These are phyloP conservation scores for Alliaria petiolata DNA, from an alignment of 345 rosid species.

Conservation along the genomic window DNA sequence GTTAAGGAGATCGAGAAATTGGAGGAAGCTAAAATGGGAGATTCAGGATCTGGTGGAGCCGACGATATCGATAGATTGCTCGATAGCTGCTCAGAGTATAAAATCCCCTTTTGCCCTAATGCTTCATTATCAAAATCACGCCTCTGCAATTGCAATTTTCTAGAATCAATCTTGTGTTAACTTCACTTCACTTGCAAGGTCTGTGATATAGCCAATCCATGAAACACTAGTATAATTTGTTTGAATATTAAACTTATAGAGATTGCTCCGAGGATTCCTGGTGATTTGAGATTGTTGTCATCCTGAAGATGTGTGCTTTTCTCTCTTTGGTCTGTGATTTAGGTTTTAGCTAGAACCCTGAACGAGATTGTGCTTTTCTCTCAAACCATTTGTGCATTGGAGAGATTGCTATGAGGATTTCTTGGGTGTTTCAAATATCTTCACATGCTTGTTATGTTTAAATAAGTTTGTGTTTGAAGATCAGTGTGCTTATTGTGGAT, in stretches of 20 bases:
- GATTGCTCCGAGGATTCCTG: not conserved
- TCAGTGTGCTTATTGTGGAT: not conserved
- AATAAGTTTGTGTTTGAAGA: not conserved
- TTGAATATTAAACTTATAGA: too few relatives aligned
- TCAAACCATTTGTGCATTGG: not conserved
- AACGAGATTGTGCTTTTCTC: not conserved
- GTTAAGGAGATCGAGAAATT: slow-evolving; percentile 82
- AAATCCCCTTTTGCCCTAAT: slow-evolving; percentile 3
- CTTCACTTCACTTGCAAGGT: not conserved
- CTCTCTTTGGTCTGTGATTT: not conserved
- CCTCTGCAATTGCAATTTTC: slow-evolving; percentile 10
- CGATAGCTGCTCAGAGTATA: slow-evolving; percentile 84
- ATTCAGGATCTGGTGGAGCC: slow-evolving; percentile 37
- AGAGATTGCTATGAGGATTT: not conserved
- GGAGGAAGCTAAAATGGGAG: slow-evolving; percentile 70
- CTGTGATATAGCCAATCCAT: not conserved
- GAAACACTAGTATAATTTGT: too few relatives aligned
- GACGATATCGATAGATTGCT: slow-evolving; percentile 87
- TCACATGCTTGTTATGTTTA: not conserved
- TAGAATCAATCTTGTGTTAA: not conserved
- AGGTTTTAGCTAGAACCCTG: not conserved
- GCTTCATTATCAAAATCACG: not conserved
- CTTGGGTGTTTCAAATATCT: not conserved
- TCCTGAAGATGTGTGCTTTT: too few relatives aligned
- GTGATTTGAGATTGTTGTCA: not conserved